Percentiles rank a stretch among this genome's conserved stretches.
phyloP scores from a whole-genome alignment of 176 grass and related monocot species.

The Carex cristatella region DNA sequence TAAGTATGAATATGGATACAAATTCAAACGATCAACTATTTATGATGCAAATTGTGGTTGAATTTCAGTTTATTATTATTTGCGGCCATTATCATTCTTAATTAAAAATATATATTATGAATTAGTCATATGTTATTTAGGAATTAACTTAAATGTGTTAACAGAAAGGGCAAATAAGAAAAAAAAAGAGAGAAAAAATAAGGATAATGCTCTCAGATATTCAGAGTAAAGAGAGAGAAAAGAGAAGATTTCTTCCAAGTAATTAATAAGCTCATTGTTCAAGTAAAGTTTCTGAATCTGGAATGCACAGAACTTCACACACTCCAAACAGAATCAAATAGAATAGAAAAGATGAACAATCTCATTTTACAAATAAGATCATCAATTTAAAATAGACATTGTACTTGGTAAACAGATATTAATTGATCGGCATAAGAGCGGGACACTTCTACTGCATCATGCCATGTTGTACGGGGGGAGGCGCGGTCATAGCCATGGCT shows the following conservation, averaged over 20 bases:
- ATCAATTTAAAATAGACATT: neutral
- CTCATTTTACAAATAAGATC: neutral
- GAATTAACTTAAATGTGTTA: no score
- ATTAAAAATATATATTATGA: no score
- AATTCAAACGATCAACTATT: no score
- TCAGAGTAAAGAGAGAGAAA: neutral
- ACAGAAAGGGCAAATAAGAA: no score
- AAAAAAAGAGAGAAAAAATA: no score
- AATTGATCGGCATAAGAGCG: neutral
- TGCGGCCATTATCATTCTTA: no score
- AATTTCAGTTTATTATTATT: no score
- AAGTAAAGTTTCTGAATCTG: neutral
- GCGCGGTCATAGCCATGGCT: neutral
- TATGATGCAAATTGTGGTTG: no score
- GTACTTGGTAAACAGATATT: neutral
- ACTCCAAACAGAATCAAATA: neutral
- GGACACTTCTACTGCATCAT: constrained; percentile 35
- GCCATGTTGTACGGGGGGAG: constrained; percentile 1
- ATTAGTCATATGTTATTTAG: no score
- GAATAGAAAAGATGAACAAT: neutral
- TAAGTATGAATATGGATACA: no score
- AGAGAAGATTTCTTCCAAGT: neutral
- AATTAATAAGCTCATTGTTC: neutral
- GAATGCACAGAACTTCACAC: neutral
- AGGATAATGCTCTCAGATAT: no score